Evolutionary conservation across 139 green algal species (phyloP), one percentile per base, ranked within the genome.

Genomic region (Volvox africanus): DNA sequence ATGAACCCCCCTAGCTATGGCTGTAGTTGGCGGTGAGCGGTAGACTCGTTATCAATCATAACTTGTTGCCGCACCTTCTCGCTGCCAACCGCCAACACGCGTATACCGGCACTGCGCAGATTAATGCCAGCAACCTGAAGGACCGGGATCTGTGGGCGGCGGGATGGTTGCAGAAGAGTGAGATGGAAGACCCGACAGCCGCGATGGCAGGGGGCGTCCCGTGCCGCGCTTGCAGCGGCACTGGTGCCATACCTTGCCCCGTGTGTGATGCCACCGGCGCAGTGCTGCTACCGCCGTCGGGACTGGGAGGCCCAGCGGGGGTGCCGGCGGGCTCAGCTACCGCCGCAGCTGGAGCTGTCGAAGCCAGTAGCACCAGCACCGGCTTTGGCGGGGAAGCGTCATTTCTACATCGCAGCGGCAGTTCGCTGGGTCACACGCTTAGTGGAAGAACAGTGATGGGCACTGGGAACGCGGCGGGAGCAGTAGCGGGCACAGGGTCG

Each of bases 161-260:
- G 9, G 95, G 95, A 9, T 97, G 95, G 95, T 80, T 96, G 82
- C 94, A 96, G 80, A 95, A 86, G 85, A 80, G 86, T 30, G 87
- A 96, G 67, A 88, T 95, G 32, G 68, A 65, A 32, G 65, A 86
- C 35, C 71, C 82, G 0, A 9, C 17, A 32, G 87, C 61, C 61
- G 76, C n/a, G 1, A 12, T 50, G 73, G 30, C 86, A 3, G 69
- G 19, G 2, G 87, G 87, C 61, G 87, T 86, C 33, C 62, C 76
- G 11, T 91, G 87, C 76, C 32, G 87, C 2, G 61, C 76, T 0
- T 91, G 87, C 87, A 91, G 87, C 87, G 87, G 87, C 61, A 44
- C 61, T 5, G 87, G 87, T 0, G 5, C 71, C 28, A 76, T 32
- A 28, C 50, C 73, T 3, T 90, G 86, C 30, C 71, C 71, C 71